Percentiles rank a stretch among this genome's conserved stretches.
phyloP scores from a whole-genome alignment of 371 early-diverging fungal genomes.

The Mortierella sp. region DNA sequence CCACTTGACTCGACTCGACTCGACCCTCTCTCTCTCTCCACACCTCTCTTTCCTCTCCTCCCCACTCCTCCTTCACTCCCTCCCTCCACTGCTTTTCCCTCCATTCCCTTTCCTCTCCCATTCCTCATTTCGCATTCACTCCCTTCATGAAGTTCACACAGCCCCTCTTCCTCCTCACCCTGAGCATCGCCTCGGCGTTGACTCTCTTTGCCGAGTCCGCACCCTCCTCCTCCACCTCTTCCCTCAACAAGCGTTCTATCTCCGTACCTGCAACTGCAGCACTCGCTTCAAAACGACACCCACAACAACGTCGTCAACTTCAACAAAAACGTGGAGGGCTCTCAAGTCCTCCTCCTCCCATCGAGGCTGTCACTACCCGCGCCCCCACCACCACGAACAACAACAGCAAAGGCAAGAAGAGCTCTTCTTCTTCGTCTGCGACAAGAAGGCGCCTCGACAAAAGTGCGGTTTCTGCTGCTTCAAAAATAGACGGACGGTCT shows the following conservation, averaged over 20 bases:
- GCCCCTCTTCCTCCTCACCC: conserved; percentile 36
- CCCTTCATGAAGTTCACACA: conserved; percentile 35
- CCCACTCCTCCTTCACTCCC: not conserved
- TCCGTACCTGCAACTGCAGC: not conserved
- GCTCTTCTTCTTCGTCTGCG: not conserved
- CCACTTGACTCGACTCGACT: not conserved
- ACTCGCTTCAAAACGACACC: conserved; percentile 1
- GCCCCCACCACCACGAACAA: not conserved
- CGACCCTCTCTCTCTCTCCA: not conserved
- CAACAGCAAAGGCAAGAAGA: not conserved
- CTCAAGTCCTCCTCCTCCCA: not conserved
- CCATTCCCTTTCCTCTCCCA: not conserved
- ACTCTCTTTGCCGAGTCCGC: conserved; percentile 14
- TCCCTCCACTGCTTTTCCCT: not conserved
- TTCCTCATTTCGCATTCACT: not conserved
- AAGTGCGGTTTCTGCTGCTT: not conserved
- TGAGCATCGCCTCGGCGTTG: conserved; percentile 37
- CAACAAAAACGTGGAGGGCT: conserved; percentile 10
- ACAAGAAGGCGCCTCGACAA: not conserved
- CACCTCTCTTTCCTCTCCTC: not conserved
- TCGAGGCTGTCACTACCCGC: not conserved
- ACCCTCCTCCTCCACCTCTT: conserved; percentile 17
- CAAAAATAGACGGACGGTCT: not conserved
- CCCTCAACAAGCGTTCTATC: not conserved
- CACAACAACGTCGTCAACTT: not conserved